These are phyloP conservation scores for Chalciporus pseudorubinellus DNA, from an alignment of 768 basidiomycete species.

Conservation along the genomic window DNA sequence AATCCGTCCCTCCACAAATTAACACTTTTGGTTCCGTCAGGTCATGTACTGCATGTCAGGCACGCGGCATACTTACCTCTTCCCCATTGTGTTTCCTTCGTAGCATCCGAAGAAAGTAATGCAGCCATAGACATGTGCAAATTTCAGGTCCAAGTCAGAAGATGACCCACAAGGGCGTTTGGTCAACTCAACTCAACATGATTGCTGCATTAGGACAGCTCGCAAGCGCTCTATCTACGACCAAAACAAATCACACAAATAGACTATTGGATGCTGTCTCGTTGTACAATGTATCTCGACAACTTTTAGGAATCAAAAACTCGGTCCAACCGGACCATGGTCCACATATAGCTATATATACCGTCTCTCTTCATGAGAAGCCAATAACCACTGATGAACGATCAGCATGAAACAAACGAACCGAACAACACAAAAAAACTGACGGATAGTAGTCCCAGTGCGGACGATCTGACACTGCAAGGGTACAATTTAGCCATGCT, in stretches of 20 bases:
- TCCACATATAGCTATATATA: neutral
- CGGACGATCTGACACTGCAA: slow-evolving; percentile 29
- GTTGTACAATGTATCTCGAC: slow-evolving; percentile 4
- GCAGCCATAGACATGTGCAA: slow-evolving; percentile 32
- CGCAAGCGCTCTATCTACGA: slow-evolving; percentile 32
- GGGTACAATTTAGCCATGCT: slow-evolving; percentile 3
- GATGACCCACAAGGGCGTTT: slow-evolving; percentile 10
- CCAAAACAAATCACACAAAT: slow-evolving; percentile 3
- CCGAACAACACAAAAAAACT: slow-evolving; percentile 9
- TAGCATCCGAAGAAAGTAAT: slow-evolving; percentile 21
- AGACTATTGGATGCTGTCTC: neutral
- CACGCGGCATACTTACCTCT: slow-evolving; percentile 28
- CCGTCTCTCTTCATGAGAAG: slow-evolving; percentile 16
- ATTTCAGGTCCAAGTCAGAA: slow-evolving; percentile 22
- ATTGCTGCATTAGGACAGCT: slow-evolving; percentile 33
- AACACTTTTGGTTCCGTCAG: slow-evolving; percentile 50
- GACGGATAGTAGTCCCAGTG: slow-evolving; percentile 31
- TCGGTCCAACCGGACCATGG: neutral
- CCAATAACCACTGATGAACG: slow-evolving; percentile 28
- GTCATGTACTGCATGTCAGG: slow-evolving; percentile 6
- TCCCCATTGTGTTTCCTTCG: slow-evolving; percentile 43
- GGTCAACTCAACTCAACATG: slow-evolving; percentile 12
- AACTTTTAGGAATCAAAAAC: neutral
- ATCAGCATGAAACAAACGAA: slow-evolving; percentile 9
- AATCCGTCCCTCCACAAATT: slow-evolving; percentile 85